Evolutionary conservation across 768 basidiomycete genomes (phyloP).

Genomic region (Lyophyllum atratum): DNA sequence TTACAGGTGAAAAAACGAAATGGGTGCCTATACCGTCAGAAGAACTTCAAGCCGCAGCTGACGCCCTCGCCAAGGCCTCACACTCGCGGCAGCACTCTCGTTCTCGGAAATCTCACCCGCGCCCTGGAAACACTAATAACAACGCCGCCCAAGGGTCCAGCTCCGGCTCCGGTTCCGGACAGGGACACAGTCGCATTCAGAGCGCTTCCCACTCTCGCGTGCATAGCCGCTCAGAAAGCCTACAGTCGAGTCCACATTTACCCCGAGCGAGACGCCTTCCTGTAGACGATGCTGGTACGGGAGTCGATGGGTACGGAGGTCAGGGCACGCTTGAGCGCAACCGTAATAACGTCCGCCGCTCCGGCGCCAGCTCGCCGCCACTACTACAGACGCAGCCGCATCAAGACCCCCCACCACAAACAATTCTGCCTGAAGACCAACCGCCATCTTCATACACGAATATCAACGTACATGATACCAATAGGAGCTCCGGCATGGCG

Average conservation of each 20-base stretch:
- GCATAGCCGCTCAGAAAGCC: constrained; percentile 47
- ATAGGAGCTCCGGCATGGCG: not conserved
- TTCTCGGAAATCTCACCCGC: constrained; percentile 21
- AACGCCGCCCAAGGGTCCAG: constrained; percentile 2
- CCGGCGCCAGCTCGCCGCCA: constrained; percentile 7
- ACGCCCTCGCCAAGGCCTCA: constrained; percentile 29
- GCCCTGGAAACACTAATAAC: constrained; percentile 4
- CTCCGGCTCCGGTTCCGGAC: constrained; percentile 15
- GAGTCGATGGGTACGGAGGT: not conserved
- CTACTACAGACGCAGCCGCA: constrained; percentile 13
- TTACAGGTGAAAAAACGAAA: constrained; percentile 55
- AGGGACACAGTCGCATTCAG: constrained; percentile 20
- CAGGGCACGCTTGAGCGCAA: not conserved
- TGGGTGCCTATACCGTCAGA: constrained; percentile 61
- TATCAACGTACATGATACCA: not conserved
- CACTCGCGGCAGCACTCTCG: constrained; percentile 17
- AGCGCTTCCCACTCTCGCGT: constrained; percentile 42
- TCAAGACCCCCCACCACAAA: constrained; percentile 14
- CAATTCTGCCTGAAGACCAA: constrained; percentile 3
- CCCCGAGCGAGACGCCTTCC: constrained; percentile 44
- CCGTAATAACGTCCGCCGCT: not conserved
- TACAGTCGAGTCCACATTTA: constrained; percentile 50
- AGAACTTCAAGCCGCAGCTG: constrained; percentile 56
- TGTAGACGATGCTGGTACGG: constrained; percentile 29
- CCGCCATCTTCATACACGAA: constrained; percentile 1